A percentile compares a stretch with the other conserved stretches of the same genome.
phyloP scores from a whole-genome alignment of 2,329 filamentous ascomycete genomes.

The Arachnomyces sp. region DNA sequence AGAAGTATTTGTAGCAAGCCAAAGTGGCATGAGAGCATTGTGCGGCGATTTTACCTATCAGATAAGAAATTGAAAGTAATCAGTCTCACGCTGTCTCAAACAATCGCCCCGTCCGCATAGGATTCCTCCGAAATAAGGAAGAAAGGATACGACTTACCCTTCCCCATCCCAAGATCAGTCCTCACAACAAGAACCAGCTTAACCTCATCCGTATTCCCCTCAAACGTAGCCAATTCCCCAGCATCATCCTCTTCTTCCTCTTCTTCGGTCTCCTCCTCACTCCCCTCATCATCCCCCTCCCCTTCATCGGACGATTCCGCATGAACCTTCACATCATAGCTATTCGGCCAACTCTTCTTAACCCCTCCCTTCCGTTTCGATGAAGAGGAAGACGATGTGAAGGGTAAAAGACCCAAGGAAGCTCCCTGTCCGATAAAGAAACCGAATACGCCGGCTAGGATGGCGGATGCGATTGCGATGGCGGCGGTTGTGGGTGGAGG shows the following conservation, averaged over 20 bases:
- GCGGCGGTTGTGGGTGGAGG: slow-evolving; percentile 48
- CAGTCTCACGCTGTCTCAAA: not conserved
- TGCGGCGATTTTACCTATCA: slow-evolving; percentile 85
- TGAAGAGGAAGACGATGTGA: slow-evolving; percentile 48
- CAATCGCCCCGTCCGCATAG: slow-evolving; percentile 1
- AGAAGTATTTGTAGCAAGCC: slow-evolving; percentile 86
- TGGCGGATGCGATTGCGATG: slow-evolving; percentile 63
- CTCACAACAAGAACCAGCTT: slow-evolving; percentile 89
- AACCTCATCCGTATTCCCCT: slow-evolving; percentile 67
- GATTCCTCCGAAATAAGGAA: not conserved
- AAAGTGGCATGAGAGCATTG: slow-evolving; percentile 95
- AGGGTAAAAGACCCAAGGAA: slow-evolving; percentile 59
- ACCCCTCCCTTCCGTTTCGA: slow-evolving; percentile 16
- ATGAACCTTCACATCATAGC: slow-evolving; percentile 44
- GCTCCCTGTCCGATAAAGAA: slow-evolving; percentile 63
- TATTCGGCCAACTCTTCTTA: slow-evolving; percentile 46
- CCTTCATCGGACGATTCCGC: slow-evolving; percentile 31
- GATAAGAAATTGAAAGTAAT: not conserved
- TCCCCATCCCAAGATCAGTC: slow-evolving; percentile 94
- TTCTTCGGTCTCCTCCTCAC: slow-evolving; percentile 55
- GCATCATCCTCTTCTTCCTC: slow-evolving; percentile 59
- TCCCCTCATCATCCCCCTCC: slow-evolving; percentile 24
- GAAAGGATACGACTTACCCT: slow-evolving; percentile 59
- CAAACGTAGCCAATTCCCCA: slow-evolving; percentile 40
- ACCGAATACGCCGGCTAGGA: slow-evolving; percentile 66